phyloP scores from a whole-genome alignment of 2,329 filamentous ascomycete genomes.

The Clonostachys byssicola region DNA sequence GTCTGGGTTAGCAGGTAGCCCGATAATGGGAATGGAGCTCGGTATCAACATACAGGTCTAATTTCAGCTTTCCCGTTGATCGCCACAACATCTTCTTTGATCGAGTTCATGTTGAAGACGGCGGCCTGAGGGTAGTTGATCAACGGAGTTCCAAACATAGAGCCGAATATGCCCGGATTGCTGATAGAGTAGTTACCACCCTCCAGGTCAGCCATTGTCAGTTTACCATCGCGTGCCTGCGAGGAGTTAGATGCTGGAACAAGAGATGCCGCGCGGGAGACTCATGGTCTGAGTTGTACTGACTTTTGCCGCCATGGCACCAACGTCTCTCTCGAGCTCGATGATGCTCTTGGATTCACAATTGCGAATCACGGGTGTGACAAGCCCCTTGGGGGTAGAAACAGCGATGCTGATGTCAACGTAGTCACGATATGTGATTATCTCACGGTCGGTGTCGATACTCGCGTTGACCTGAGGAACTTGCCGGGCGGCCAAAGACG shows the following conservation, averaged over 20 bases:
- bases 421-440: constrained; percentile 54
- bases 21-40: no score
- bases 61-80: constrained; percentile 46
- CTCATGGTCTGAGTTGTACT: constrained; percentile 24
- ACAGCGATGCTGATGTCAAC: constrained; percentile 72
- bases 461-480: constrained; percentile 69
- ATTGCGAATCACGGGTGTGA: constrained; percentile 72
- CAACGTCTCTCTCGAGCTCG: constrained; percentile 49
- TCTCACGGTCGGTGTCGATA: constrained; percentile 47
- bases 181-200: constrained; percentile 75
- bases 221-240: constrained; percentile 65
- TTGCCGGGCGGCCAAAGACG: constrained; percentile 61
- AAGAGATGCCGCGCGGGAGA: no score
- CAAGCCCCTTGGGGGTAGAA: constrained; percentile 65
- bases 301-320: constrained; percentile 26
- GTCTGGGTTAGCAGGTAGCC: no score
- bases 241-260: background rate
- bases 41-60: constrained; percentile 17
- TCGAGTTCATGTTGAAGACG: constrained; percentile 57
- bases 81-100: constrained; percentile 48
- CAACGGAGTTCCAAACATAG: constrained; percentile 54
- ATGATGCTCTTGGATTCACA: constrained; percentile 41
- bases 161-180: constrained; percentile 72
- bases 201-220: constrained; percentile 74
- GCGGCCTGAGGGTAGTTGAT: constrained; percentile 71